phyloP scores from a whole-genome alignment of 495 filamentous ascomycete genomes.

The Aspergillus haitiensis region DNA sequence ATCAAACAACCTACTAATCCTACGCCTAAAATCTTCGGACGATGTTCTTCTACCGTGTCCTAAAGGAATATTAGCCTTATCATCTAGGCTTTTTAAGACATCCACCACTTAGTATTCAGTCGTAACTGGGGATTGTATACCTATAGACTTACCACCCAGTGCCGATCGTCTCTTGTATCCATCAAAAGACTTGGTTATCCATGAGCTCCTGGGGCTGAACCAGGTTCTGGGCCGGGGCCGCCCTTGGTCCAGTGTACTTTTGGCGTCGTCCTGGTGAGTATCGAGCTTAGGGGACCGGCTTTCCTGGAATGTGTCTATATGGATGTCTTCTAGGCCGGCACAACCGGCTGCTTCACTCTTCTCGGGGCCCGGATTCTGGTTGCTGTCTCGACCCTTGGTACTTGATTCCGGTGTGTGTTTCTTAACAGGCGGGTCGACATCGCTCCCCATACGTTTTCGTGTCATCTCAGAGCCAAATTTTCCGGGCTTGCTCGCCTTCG shows the following conservation, averaged over 20 bases:
- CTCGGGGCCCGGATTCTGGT: constrained; percentile 2
- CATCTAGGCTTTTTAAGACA: neutral
- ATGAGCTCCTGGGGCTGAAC: constrained; percentile 22
- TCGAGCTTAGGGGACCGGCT: constrained; percentile 12
- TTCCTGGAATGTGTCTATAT: constrained; percentile 11
- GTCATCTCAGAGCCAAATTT: constrained; percentile 19
- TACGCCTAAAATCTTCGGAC: constrained; percentile 42
- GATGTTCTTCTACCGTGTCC: constrained; percentile 33
- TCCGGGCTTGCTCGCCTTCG: constrained; percentile 20
- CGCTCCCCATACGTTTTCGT: constrained; percentile 1
- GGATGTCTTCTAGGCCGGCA: constrained; percentile 12
- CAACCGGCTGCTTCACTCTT: constrained; percentile 12
- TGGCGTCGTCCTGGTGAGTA: neutral
- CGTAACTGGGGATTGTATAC: neutral
- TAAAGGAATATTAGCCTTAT: constrained; percentile 8
- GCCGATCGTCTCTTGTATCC: constrained; percentile 17
- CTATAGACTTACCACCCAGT: constrained; percentile 10
- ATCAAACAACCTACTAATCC: constrained; percentile 42
- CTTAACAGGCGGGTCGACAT: constrained; percentile 12
- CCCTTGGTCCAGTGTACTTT: constrained; percentile 2
- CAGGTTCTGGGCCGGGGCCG: constrained; percentile 14
- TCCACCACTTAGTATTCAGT: neutral
- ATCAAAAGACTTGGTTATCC: constrained; percentile 23
- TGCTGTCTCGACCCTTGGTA: neutral
- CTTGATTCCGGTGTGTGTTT: constrained; percentile 4